Evolutionary conservation across 176 grass and related monocot species (phyloP), one percentile per base, ranked within the genome.

Genomic region (Puya raimondii): DNA sequence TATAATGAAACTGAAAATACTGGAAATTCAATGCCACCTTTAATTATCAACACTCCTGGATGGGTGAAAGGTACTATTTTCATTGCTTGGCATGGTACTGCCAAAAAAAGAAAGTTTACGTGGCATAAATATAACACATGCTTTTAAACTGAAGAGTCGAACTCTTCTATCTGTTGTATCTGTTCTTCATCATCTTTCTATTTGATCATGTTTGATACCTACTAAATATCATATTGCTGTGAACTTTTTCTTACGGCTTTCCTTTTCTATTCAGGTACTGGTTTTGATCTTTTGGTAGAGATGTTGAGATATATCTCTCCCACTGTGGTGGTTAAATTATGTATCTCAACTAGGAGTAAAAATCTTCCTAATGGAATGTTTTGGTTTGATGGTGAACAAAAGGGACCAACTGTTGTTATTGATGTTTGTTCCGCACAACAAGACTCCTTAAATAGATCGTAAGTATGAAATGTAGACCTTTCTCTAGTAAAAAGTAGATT

Each of bases 231-330:
- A 12, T 59, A 18, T 59, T 17, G 3, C 1, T 15, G 6, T 59
- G 54, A 59, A 59, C 25, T 53, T 70, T 14, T 50, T 68, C 13
- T 15, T 48, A 15, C 2, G n/a, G 53, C 16, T 10, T 68, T 23
- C 8, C 57, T 69, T 56, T 73, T 69, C 68, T 29, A 64, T 80
- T 47, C 67, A 97, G 89, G 93, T 78, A 84, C 89, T 90, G 93
- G 93, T 79, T 97, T 83, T 65, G 89, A 97, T 88, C 80, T 90
- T 81, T 91, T 97, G 8, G 84, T 97, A 74, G 89, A 92, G 77
- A 90, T 88, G 78, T 77, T 97, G 69, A 85, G 86, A 71, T 88
- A 90, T 81, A 87, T 85, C 65, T 97, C 79, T 68, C 89, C 94
- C 56, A 84, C 79, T 75, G 63, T 80, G 73, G 82, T 90, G 68